Percentiles rank a stretch among this genome's conserved stretches.
Evolutionary conservation across 257 asterid species (phyloP).

Genomic region (Scutellaria baicalensis): DNA sequence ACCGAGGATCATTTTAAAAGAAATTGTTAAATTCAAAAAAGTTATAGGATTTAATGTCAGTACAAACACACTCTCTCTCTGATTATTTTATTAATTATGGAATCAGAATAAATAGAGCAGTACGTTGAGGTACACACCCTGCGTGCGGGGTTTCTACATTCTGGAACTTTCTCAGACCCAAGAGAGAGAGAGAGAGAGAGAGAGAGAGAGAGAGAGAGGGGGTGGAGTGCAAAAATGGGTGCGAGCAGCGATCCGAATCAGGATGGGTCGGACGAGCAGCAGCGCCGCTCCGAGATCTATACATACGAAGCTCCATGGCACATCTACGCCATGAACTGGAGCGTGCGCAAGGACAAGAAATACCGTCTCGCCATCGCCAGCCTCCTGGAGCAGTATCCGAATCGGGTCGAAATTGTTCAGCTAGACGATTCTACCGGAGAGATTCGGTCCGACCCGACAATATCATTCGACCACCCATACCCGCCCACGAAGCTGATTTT

Average conservation of each 20-base stretch:
- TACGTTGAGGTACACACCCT: constrained; percentile 14
- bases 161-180: neutral
- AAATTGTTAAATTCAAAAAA: too few relatives aligned
- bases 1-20: too few relatives aligned
- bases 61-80: neutral
- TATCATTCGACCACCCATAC: constrained; percentile 90
- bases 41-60: too few relatives aligned
- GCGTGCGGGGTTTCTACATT: neutral
- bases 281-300: constrained; percentile 95
- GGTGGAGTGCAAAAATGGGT: constrained; percentile 50
- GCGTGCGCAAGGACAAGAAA: constrained; percentile 81
- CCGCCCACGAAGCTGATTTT: constrained; percentile 90
- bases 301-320: constrained; percentile 99
- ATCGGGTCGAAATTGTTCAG: constrained; percentile 84
- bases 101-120: neutral
- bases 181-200: too few relatives aligned
- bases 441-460: constrained; percentile 69
- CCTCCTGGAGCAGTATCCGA: constrained; percentile 73
- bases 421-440: constrained; percentile 82
- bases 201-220: too few relatives aligned
- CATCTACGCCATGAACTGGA: constrained; percentile 94
- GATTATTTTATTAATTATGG: neutral
- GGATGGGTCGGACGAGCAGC: constrained; percentile 91
- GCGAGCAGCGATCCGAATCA: constrained; percentile 69
- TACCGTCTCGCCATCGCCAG: constrained; percentile 90